Conservation (phyloP, 371 early-diverging fungal species). For the Furculomyces boomerangus region DNA sequence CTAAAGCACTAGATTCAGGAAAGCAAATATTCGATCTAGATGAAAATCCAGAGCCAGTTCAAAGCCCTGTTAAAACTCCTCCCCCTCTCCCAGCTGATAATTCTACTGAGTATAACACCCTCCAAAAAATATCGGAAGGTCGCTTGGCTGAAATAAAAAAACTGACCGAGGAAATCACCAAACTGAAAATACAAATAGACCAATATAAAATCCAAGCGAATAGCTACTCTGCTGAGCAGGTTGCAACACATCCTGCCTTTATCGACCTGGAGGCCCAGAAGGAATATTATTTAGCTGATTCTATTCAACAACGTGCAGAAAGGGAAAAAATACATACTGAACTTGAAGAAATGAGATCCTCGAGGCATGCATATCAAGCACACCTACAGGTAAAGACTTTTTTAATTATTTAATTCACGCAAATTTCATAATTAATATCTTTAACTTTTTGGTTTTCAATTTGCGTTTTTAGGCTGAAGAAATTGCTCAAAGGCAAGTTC, state of each 20-base stretch:
- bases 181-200: constrained; percentile 29
- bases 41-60: not conserved
- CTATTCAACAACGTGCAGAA: constrained; percentile 28
- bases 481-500: constrained; percentile 34
- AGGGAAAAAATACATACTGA: constrained; percentile 32
- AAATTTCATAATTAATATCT: too few relatives aligned
- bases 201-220: constrained; percentile 27
- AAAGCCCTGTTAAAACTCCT: not conserved
- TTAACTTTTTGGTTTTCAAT: too few relatives aligned
- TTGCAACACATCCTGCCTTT: constrained; percentile 26
- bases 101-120: constrained; percentile 1
- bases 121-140: constrained; percentile 19
- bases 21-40: not conserved
- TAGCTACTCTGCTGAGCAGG: constrained; percentile 26
- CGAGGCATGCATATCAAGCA: constrained; percentile 29
- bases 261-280: constrained; percentile 31
- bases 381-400: not conserved
- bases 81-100: not conserved
- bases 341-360: constrained; percentile 46
- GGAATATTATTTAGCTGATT: constrained; percentile 29
- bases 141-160: constrained; percentile 37
- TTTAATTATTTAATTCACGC: not conserved
- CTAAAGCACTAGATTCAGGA: constrained; percentile 7
- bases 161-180: constrained; percentile 26
- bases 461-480: constrained; percentile 30